Conservation (phyloP, 1,139 yeast genomes). For the Candida buenavistaensis region DNA sequence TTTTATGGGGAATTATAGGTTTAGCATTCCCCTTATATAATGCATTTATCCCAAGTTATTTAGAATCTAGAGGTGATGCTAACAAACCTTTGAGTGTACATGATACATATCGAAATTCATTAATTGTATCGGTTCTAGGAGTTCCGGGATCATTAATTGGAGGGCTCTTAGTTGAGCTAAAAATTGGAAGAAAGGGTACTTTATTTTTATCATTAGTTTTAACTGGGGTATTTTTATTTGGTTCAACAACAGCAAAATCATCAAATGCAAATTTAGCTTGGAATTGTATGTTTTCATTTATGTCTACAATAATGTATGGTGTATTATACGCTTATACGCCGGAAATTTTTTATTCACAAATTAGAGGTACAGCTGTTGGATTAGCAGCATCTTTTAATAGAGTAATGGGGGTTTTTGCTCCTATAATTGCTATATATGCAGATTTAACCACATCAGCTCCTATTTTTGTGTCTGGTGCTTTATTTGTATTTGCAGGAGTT, state of each 20-base stretch:
- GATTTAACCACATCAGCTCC: conserved; percentile 45
- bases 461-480: conserved; percentile 44
- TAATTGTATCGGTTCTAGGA: conserved; percentile 43
- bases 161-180: conserved; percentile 38
- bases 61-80: conserved; percentile 35
- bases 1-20: conserved; percentile 46
- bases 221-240: conserved; percentile 42
- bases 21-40: conserved; percentile 47
- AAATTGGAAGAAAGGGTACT: conserved; percentile 44
- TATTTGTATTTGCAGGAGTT: conserved; percentile 36
- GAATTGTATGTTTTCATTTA: conserved; percentile 44
- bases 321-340: conserved; percentile 49
- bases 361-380: conserved; percentile 46
- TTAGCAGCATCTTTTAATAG: conserved; percentile 44
- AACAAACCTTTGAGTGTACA: conserved; percentile 32
- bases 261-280: conserved; percentile 42
- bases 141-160: conserved; percentile 44
- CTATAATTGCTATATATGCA: conserved; percentile 45
- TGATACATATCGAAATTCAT: conserved; percentile 39
- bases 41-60: conserved; percentile 42
- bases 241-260: conserved; percentile 43
- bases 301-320: conserved; percentile 45
- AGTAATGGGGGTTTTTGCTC: conserved; percentile 44
- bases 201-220: conserved; percentile 30
- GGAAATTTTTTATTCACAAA: conserved; percentile 40